Conservation (phyloP, 805 yeast genomes). For the Helenozyma rhizophorensis region DNA sequence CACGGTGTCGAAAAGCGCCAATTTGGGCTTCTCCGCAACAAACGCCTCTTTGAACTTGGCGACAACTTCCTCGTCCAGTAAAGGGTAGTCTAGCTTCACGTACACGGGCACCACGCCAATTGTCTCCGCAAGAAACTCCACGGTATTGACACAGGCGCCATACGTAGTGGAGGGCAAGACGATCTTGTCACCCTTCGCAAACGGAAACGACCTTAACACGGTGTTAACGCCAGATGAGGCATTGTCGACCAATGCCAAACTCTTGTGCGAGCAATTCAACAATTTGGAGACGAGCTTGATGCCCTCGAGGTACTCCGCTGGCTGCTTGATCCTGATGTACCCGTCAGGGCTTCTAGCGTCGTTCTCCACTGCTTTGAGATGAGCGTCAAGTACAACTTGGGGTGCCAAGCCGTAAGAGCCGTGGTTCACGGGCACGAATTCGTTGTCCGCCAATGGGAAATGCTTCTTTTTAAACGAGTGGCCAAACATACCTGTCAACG, state of each 20-base stretch:
- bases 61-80: conserved; percentile 20
- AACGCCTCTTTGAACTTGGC: conserved; percentile 20
- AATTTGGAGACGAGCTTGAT: conserved; percentile 34
- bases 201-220: conserved; percentile 51
- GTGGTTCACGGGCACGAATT: conserved; percentile 50
- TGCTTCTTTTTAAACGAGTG: conserved; percentile 43
- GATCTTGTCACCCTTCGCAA: conserved; percentile 48
- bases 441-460: conserved; percentile 40
- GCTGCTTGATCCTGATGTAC: conserved; percentile 28
- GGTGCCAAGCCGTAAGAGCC: conserved; percentile 65
- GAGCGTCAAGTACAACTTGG: conserved; percentile 28
- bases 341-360: conserved; percentile 45
- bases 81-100: conserved; percentile 14
- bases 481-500: too few species aligned
- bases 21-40: conserved; percentile 20
- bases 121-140: conserved; percentile 35
- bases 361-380: conserved; percentile 6
- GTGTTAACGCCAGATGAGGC: conserved; percentile 61
- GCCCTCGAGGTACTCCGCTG: conserved; percentile 26
- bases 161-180: conserved; percentile 48
- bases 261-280: conserved; percentile 43
- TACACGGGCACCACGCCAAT: conserved; percentile 21
- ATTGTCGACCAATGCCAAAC: conserved; percentile 52
- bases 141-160: conserved; percentile 51
- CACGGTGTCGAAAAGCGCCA: conserved; percentile 55